Evolutionary conservation across 1,284 basidiomycete species (phyloP).

Genomic region (Stereum hirsutum): DNA sequence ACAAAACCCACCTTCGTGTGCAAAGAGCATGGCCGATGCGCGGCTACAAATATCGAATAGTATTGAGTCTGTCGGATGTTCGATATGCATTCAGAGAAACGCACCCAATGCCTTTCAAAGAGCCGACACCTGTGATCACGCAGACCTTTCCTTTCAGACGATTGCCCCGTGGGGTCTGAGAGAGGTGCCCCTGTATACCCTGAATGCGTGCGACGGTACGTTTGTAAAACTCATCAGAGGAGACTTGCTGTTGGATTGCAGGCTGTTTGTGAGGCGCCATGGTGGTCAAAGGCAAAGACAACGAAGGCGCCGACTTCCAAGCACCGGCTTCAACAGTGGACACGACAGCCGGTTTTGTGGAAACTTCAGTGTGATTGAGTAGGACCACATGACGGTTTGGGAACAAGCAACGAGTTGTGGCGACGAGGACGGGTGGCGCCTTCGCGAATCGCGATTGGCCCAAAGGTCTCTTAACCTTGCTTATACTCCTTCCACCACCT

Average conservation of each 20-base stretch:
- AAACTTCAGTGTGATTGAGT: too few species aligned
- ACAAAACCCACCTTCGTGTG: constrained; percentile 61
- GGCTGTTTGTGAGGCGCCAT: constrained; percentile 9
- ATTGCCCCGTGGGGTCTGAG: constrained; percentile 39
- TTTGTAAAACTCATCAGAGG: constrained; percentile 23
- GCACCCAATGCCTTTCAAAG: constrained; percentile 79
- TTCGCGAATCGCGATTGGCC: too few species aligned
- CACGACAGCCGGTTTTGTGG: too few species aligned
- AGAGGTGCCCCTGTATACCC: constrained; percentile 65
- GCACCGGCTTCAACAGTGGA: too few species aligned
- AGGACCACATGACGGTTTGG: too few species aligned
- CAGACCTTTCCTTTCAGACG: constrained; percentile 80
- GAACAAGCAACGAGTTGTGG: too few species aligned
- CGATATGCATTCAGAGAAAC: constrained; percentile 13
- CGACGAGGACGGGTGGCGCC: too few species aligned
- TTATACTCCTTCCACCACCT: too few species aligned
- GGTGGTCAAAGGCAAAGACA: too few species aligned
- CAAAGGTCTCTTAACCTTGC: too few species aligned
- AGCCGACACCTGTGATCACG: constrained; percentile 83
- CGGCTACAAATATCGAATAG: constrained; percentile 37
- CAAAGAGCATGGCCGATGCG: constrained; percentile 67
- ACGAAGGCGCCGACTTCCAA: too few species aligned
- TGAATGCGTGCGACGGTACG: constrained; percentile 56
- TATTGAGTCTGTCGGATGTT: constrained; percentile 1
- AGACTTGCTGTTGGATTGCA: constrained; percentile 1